Conservation (phyloP, 768 basidiomycete species). For the Cystobasidium onofrii region DNA sequence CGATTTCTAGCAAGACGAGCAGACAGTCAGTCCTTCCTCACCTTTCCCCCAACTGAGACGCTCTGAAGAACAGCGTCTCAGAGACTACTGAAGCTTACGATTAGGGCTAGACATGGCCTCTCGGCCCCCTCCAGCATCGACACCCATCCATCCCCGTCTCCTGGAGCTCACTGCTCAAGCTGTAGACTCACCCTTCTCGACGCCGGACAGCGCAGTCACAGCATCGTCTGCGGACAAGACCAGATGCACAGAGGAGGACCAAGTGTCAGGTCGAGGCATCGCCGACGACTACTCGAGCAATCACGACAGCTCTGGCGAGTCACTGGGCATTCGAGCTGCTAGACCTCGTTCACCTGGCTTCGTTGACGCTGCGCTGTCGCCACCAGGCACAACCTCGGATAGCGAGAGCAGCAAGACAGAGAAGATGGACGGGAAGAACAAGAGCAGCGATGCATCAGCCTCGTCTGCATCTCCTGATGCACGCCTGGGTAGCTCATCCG, state of each 20-base stretch:
- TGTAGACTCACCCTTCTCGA: not conserved
- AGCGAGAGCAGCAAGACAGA: not conserved
- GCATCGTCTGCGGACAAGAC: not conserved
- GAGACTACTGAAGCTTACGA: not conserved
- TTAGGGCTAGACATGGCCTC: not conserved
- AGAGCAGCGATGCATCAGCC: not conserved
- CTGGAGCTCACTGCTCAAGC: not conserved
- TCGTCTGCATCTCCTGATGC: not conserved
- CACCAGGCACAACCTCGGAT: not conserved
- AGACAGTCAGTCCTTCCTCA: too few species aligned
- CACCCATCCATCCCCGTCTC: not conserved
- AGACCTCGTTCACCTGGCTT: not conserved
- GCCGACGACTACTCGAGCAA: not conserved
- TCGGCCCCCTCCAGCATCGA: not conserved
- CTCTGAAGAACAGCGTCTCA: too few species aligned
- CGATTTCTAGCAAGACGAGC: too few species aligned
- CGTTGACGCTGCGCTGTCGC: not conserved
- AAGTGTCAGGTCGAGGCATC: not conserved
- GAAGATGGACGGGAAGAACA: not conserved
- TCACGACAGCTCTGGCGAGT: slow-evolving; percentile 17
- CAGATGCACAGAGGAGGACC: not conserved
- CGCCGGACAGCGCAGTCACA: not conserved
- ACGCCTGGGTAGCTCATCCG: not conserved
- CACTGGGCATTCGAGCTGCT: slow-evolving; percentile 1
- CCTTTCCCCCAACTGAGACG: too few species aligned